Conservation (phyloP, 768 basidiomycete genomes). For the Pisolithus tinctorius region DNA sequence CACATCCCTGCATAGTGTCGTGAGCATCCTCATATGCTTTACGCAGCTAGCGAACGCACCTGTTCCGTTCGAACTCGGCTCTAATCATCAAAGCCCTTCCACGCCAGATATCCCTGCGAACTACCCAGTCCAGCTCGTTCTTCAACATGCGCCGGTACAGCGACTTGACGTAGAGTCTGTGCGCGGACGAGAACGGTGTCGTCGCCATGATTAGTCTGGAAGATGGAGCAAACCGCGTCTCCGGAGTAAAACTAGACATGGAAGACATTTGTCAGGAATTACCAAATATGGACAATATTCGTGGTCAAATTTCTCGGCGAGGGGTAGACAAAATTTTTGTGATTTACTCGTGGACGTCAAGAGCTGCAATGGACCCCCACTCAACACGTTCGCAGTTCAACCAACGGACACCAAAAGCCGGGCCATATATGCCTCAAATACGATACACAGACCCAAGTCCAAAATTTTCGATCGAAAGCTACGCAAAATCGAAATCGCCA, state of each 20-base stretch:
- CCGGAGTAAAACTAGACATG: background rate
- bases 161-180: constrained; percentile 83
- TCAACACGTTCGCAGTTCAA: constrained; percentile 72
- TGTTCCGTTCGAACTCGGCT: constrained; percentile 89
- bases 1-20: constrained; percentile 50
- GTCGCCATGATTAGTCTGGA: constrained; percentile 37
- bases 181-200: constrained; percentile 63
- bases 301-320: background rate
- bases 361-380: constrained; percentile 62
- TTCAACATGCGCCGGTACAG: constrained; percentile 83
- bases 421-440: constrained; percentile 42
- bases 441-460: constrained; percentile 39
- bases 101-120: constrained; percentile 83
- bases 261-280: constrained; percentile 8
- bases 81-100: constrained; percentile 78
- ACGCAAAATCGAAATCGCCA: constrained; percentile 31
- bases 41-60: constrained; percentile 37
- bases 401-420: constrained; percentile 60
- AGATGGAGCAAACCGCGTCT: constrained; percentile 1
- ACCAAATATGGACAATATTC: constrained; percentile 10
- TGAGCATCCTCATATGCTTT: background rate
- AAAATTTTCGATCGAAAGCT: constrained; percentile 39
- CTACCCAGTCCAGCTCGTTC: constrained; percentile 86
- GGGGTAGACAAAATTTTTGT: background rate
- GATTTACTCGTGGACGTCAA: background rate